These are phyloP conservation scores for Hygrophorus pudorinus DNA, from an alignment of 768 basidiomycete genomes.

Conservation along the genomic window DNA sequence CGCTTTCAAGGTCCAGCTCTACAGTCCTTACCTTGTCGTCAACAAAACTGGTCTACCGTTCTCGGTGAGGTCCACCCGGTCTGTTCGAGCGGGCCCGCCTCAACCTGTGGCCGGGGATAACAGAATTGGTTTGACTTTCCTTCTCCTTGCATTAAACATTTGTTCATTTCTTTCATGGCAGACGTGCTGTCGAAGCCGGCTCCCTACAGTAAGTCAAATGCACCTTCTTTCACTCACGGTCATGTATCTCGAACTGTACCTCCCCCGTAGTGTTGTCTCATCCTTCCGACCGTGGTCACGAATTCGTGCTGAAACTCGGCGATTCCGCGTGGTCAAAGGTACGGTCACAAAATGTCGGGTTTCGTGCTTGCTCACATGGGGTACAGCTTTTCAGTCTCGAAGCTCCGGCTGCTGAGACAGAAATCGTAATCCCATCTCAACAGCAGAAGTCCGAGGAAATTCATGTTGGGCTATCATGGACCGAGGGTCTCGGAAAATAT, in stretches of 20 bases:
- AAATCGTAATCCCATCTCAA: conserved; percentile 59
- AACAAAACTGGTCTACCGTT: conserved; percentile 93
- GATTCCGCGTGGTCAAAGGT: conserved; percentile 90
- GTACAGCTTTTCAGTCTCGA: conserved; percentile 76
- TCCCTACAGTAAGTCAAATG: conserved; percentile 66
- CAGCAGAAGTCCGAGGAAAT: conserved; percentile 55
- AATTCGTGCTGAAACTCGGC: conserved; percentile 71
- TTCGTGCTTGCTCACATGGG: conserved; percentile 1
- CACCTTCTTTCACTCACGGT: conserved; percentile 4
- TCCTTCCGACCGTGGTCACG: conserved; percentile 67
- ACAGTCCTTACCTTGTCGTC: conserved; percentile 78
- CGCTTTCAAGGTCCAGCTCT: conserved; percentile 93
- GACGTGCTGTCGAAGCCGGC: conserved; percentile 41
- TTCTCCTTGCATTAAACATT: conserved; percentile 9
- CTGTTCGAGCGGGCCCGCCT: conserved; percentile 49
- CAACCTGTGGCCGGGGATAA: conserved; percentile 82
- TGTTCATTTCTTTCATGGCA: conserved; percentile 13
- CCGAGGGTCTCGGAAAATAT: conserved; percentile 93
- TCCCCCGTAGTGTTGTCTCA: conserved; percentile 69
- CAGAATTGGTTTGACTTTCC: conserved; percentile 38
- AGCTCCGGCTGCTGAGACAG: conserved; percentile 84
- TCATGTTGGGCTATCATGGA: conserved; percentile 84
- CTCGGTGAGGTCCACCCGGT: conserved; percentile 51
- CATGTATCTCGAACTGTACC: conserved; percentile 4
- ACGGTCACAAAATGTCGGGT: conserved; percentile 4